Conservation (phyloP, 768 basidiomycete species). For the Leucosporidium scottii region DNA sequence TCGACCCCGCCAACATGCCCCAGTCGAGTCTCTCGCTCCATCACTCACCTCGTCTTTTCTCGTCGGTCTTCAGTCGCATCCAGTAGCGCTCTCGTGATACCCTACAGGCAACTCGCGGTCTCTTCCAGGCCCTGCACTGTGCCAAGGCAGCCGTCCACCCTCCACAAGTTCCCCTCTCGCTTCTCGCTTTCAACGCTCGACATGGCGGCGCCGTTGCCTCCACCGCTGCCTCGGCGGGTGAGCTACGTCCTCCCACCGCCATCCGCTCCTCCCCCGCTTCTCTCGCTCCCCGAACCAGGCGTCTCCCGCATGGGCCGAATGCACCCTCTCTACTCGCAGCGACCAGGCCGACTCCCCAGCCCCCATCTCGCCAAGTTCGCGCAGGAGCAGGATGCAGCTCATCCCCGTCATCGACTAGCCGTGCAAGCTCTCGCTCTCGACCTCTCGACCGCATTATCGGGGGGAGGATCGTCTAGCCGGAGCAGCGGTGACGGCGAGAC, state of each 20-base stretch:
- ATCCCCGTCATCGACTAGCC: conserved; percentile 32
- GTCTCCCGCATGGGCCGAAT: neutral
- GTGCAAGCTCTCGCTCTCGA: conserved; percentile 37
- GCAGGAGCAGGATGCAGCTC: conserved; percentile 4
- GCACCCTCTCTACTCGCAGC: conserved; percentile 13
- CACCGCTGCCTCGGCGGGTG: conserved; percentile 16
- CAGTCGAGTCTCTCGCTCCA: neutral
- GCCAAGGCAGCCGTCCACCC: neutral
- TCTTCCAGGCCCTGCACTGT: neutral
- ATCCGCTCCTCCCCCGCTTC: conserved; percentile 16
- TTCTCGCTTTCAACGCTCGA: neutral
- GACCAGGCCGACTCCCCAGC: neutral
- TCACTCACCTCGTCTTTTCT: neutral
- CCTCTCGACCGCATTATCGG: conserved; percentile 27
- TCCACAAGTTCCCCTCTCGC: neutral
- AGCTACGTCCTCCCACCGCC: conserved; percentile 28
- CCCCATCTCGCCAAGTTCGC: conserved; percentile 10
- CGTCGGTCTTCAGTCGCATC: neutral
- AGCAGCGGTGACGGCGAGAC: conserved; percentile 14
- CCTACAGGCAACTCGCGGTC: neutral
- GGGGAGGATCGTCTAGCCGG: neutral
- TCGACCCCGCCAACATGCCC: no score
- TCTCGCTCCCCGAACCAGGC: conserved; percentile 21
- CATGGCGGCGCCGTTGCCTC: conserved; percentile 20
- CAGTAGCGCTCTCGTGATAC: neutral